phyloP scores from a whole-genome alignment of 2,329 filamentous ascomycete species.

The Metarhizium sp. region DNA sequence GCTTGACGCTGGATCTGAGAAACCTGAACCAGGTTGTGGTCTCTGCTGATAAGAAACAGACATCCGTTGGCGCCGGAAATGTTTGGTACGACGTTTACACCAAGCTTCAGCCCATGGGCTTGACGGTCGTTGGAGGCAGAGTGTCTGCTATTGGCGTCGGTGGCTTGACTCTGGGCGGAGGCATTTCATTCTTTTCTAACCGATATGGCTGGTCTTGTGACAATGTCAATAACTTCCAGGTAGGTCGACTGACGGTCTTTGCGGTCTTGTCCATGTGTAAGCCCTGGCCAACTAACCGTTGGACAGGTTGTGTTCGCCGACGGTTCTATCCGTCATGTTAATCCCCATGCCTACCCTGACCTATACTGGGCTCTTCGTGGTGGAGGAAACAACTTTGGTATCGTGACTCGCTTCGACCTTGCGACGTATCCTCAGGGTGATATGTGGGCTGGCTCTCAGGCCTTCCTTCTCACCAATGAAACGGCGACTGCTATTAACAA shows the following conservation, averaged over 20 bases:
- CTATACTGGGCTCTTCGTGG: constrained; percentile 49
- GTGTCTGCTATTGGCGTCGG: constrained; percentile 14
- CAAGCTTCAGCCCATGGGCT: constrained; percentile 8
- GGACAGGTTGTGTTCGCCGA: constrained; percentile 31
- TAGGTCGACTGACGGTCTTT: neutral
- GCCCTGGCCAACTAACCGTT: neutral
- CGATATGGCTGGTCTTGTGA: constrained; percentile 15
- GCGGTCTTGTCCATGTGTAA: neutral
- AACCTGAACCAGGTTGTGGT: constrained; percentile 14
- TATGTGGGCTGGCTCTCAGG: constrained; percentile 26
- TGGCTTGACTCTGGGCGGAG: constrained; percentile 16
- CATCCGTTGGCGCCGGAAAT: constrained; percentile 11
- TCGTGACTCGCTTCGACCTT: constrained; percentile 41
- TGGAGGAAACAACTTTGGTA: constrained; percentile 47
- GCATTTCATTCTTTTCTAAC: constrained; percentile 14
- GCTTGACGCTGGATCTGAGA: constrained; percentile 18
- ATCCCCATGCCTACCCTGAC: constrained; percentile 31
- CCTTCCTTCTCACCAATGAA: constrained; percentile 10
- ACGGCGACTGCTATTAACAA: constrained; percentile 11
- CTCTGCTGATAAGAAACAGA: constrained; percentile 8
- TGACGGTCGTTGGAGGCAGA: constrained; percentile 15
- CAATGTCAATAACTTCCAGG: constrained; percentile 11
- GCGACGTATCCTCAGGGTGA: constrained; percentile 24
- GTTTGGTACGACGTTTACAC: constrained; percentile 14
- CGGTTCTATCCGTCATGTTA: constrained; percentile 33